phyloP scores from a whole-genome alignment of 2,329 filamentous ascomycete genomes.

The Cryphonectria radicalis region DNA sequence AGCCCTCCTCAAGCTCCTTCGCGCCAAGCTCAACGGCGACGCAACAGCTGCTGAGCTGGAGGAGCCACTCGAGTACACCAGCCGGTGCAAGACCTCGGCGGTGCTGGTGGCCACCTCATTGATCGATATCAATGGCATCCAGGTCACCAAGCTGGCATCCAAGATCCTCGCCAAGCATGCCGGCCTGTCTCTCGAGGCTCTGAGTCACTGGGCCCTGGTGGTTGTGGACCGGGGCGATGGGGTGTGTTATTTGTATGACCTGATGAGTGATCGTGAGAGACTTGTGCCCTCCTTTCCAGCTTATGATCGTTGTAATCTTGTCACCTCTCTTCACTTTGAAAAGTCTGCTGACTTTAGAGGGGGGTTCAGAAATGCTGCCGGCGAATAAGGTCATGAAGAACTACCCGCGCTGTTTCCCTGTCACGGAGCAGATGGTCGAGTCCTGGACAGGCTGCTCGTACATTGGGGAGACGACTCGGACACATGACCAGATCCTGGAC shows the following conservation, averaged over 20 bases:
- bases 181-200: conserved; percentile 26
- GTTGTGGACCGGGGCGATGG: conserved; percentile 26
- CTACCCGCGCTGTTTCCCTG: conserved; percentile 36
- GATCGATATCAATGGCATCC: conserved; percentile 28
- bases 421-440: conserved; percentile 36
- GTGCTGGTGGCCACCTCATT: conserved; percentile 25
- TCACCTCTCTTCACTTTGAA: not conserved
- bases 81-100: conserved; percentile 25
- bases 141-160: conserved; percentile 27
- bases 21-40: conserved; percentile 25
- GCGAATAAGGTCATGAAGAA: conserved; percentile 31
- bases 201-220: conserved; percentile 29
- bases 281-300: not conserved
- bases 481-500: conserved; percentile 37
- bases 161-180: conserved; percentile 28
- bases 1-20: conserved; percentile 26
- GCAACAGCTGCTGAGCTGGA: conserved; percentile 24
- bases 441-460: conserved; percentile 40
- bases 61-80: conserved; percentile 25
- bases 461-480: conserved; percentile 39
- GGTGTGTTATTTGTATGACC: conserved; percentile 21
- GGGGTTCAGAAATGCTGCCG: conserved; percentile 24
- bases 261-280: conserved; percentile 25
- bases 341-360: not conserved
- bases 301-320: not conserved